Base-by-base conservation (phyloP, 164 flowering plant species). In the Chloranthus sessilifolius region DNA sequence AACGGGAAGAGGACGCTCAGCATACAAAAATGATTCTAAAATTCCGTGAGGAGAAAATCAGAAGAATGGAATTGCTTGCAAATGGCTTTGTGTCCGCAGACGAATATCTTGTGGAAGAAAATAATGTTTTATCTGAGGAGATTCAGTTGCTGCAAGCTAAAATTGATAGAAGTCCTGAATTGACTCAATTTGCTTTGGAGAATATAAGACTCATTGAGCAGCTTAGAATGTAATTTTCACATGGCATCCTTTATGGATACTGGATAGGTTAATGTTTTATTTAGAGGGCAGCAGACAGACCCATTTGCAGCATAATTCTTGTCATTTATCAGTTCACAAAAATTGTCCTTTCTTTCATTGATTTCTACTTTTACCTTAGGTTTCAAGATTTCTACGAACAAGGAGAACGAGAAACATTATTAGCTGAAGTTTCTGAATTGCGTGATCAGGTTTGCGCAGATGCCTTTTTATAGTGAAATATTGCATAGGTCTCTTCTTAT, bases 71-170 rank as follows among this genome's bases (percentile, higher is more conserved):
- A 48, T 43, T 56, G 35, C 57, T 77, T 45, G 45, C 63, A 23
- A 68, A 67, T 63, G 83, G 80, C 17, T 33, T 64, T 43, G 11
- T 75, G 20, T 62, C 82, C 47, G 70, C 77, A 10, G 87, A 83
- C 31, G 65, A 70, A n/a, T 74, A 63, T 71, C 78, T 80, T 21
- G 41, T 72, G 58, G 82, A 82, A 26, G 92, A 87, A 69, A 87
- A 82, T 50, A 69, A 53, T 53, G 79, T 72, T 29, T 64, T 84
- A 40, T 43, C 55, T 41, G 72, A 72, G 68, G 92, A 87, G 61
- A 80, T 74, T 66, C 67, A 73, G 59, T 50, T 80, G 57, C 81
- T 87, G 40, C 75, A 67, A 58, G 68, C 56, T 42, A 84, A 62
- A 55, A 59, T 74, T 61, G 75, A 80, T 43, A 69, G 58, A 50